Evolutionary conservation across 768 basidiomycete genomes (phyloP), one percentile per base, ranked within the genome.

Genomic region (Coprinopsis strossmayeri): DNA sequence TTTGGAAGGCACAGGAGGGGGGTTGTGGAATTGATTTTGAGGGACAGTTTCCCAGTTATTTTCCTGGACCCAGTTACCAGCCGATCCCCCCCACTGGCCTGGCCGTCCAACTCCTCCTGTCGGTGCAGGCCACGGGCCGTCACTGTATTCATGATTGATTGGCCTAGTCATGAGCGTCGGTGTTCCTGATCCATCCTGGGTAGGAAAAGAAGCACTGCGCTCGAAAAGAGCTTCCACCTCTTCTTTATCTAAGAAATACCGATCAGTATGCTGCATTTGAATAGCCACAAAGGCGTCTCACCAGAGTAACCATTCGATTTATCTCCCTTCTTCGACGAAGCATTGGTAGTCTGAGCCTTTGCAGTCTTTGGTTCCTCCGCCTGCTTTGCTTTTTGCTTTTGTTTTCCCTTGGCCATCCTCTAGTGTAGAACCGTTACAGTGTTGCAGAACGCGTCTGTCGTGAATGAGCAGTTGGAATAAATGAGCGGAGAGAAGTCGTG

Each of bases 331-430:
- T 40, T 39, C 10, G 37, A 39, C 21, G 34, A 5, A 20, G 13
- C 34, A 34, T n/a, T 46, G 11, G 12, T 9, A 45, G 44, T 18
- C 45, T 27, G 23, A 11, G 35, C 25, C 27, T 38, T 50, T 17
- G 49, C 10, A 12, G 44, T n/a, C 20, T 38, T 50, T 20, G 42
- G 35, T 37, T 50, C 49, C 10, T 50, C 49, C 5, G 34, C 23
- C 18, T 38, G 26, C 27, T 50, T 50, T 2, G 24, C 17, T 35
- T 50, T 50, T 13, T 10, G n/a, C 35, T 50, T 50, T 27, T 26
- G 49, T 34, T 46, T 50, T 18, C 43, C 49, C 37, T 50, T 50
- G 13, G 49, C 49, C 49, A 50, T 50, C 9, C n/a, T n/a, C n/a
- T n/a, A n/a, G n/a, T n/a, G n/a, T n/a, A n/a, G n/a, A n/a, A n/a